A percentile compares a stretch with the other conserved stretches of the same genome.
Conservation (phyloP, 805 yeast species). For the Vanderwaltozyma polyspora region DNA sequence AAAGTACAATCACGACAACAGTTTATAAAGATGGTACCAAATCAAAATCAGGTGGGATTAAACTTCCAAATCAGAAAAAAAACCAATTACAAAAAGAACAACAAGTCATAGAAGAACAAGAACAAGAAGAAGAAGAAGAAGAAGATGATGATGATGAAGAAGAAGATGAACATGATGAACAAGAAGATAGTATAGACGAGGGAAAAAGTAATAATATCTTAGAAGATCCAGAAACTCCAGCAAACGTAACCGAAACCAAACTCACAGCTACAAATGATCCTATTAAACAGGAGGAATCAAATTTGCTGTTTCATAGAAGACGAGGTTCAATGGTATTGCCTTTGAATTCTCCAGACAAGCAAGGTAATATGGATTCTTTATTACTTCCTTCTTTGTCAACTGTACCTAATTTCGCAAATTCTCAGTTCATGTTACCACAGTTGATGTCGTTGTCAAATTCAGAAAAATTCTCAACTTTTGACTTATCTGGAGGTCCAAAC, state of each 20-base stretch:
- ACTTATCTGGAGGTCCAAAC: neutral
- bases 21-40: neutral
- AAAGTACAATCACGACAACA: constrained; percentile 1
- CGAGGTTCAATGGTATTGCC: constrained; percentile 1
- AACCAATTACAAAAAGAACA: neutral
- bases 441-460: constrained; percentile 4
- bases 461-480: constrained; percentile 2
- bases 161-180: neutral
- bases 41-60: no score
- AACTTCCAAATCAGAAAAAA: no score
- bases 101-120: no score
- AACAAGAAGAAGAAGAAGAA: neutral
- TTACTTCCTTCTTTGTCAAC: constrained; percentile 17
- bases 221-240: no score
- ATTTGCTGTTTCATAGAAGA: neutral
- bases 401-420: constrained; percentile 11
- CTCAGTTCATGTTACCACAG: constrained; percentile 10
- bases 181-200: neutral
- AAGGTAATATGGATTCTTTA: constrained; percentile 12
- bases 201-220: neutral
- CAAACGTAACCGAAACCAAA: neutral
- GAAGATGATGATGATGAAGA: neutral
- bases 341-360: constrained; percentile 4
- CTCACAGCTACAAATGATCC: neutral
- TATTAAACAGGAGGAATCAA: neutral